Conservation (phyloP, 225 moss, liverwort and hornwort genomes). For the Anthoceros angustus region DNA sequence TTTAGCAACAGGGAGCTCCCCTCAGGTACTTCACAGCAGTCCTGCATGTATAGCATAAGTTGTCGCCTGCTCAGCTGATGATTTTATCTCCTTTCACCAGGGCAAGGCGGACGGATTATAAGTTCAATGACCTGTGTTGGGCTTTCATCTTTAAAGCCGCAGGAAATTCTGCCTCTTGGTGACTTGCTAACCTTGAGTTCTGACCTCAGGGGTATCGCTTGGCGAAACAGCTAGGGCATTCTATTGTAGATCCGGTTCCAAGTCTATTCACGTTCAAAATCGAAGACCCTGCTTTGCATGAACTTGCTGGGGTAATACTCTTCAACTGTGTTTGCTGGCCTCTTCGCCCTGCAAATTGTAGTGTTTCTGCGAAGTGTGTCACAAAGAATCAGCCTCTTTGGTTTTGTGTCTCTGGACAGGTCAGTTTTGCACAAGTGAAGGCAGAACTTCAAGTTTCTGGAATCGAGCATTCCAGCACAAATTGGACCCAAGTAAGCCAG, state of each 20-base stretch:
- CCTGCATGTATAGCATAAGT: background rate
- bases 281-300: conserved; percentile 37
- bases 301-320: conserved; percentile 57
- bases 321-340: background rate
- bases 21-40: conserved; percentile 25
- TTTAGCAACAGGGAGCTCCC: conserved; percentile 66
- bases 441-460: conserved; percentile 53
- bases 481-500: conserved; percentile 41
- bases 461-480: conserved; percentile 35
- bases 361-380: conserved; percentile 1
- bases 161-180: too few species aligned
- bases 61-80: background rate
- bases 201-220: conserved; percentile 46
- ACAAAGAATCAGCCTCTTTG: background rate
- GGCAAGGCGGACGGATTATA: too few species aligned
- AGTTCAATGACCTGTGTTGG: too few species aligned
- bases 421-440: conserved; percentile 47
- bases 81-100: too few species aligned
- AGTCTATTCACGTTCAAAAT: conserved; percentile 85
- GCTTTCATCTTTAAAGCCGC: too few species aligned
- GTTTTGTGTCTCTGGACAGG: conserved; percentile 17
- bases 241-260: conserved; percentile 62
- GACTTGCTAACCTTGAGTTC: too few species aligned
- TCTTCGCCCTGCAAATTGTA: background rate
- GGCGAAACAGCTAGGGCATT: conserved; percentile 56